These are phyloP conservation scores for Gardenia jasminoides DNA, from an alignment of 257 asterid genomes.

Conservation along the genomic window DNA sequence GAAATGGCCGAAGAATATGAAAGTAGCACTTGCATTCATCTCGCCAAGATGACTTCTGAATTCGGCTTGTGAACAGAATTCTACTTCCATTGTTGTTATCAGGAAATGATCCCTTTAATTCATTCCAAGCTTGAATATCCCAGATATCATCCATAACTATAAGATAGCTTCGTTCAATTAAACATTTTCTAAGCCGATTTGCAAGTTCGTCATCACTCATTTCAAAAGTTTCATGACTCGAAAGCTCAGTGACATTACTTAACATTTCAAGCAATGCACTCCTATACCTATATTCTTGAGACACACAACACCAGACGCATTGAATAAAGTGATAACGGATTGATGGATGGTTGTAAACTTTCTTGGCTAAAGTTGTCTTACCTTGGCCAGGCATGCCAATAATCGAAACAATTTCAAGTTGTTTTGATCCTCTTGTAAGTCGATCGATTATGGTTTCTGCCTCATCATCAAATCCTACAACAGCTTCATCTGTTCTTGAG, in stretches of 20 bases:
- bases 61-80: constrained; percentile 29
- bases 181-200: neutral
- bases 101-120: constrained; percentile 9
- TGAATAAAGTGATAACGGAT: constrained; percentile 11
- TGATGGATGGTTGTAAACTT: constrained; percentile 9
- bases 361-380: constrained; percentile 34
- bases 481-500: neutral
- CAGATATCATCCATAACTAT: constrained; percentile 38
- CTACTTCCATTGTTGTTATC: constrained; percentile 21
- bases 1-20: constrained; percentile 12
- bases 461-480: constrained; percentile 11
- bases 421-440: neutral
- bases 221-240: neutral
- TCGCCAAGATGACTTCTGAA: neutral
- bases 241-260: neutral
- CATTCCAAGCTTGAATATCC: constrained; percentile 14
- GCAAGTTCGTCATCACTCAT: constrained; percentile 3
- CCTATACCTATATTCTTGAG: constrained; percentile 6
- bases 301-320: constrained; percentile 21
- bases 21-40: neutral
- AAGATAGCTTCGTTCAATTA: constrained; percentile 27
- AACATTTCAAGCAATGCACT: constrained; percentile 9
- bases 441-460: neutral
- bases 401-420: neutral
- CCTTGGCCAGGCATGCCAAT: constrained; percentile 12